Base-by-base conservation (phyloP, 148 eudicot species). In the Amaranthus hypochondriacus region DNA sequence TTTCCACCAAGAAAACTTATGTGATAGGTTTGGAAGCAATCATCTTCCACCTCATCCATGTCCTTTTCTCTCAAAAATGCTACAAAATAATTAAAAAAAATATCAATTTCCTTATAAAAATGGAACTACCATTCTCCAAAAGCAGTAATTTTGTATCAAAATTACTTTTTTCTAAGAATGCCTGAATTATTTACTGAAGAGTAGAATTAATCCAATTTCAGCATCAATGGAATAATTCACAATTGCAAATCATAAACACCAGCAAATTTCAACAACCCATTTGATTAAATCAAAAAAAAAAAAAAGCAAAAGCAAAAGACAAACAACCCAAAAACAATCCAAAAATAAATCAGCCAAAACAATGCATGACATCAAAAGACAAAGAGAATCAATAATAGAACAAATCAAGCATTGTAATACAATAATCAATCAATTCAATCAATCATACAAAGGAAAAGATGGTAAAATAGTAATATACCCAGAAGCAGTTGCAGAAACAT, bases 401-500 rank as follows among this genome's bases (percentile, higher is more conserved):
- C 51, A 21, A 50, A 67, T 67, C 9, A 48, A 8, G 42, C 39
- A 18, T 2, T 50, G 44, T 18, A 8, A 21, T 4, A 58, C 11
- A 7, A 48, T 7, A 65, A 52, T 42, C 28, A 28, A 73, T 48
- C 15, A 76, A 72, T 50, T 52, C 6, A 71, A 14, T 8, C 61
- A 42, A 8, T 53, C 14, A 42, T 28, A 43, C 5, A 6, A 53
- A 12, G 21, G 4, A 15, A 63, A 58, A 14, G 56, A 8, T 10
- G 6, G 39, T 28, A 0, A 61, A 44, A 48, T 51, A 69, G 18
- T 11, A 5, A 39, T 7, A 10, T 83, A 85, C 85, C 83, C 82
- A 81, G 73, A 9, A 57, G 77, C 72, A 66, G 49, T 56, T 56
- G 85, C 78, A 67, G 81, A 77, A 71, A 80, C 79, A 9, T 70